Conservation (phyloP, 371 early-diverging fungal genomes). For the Mortierella sp. region DNA sequence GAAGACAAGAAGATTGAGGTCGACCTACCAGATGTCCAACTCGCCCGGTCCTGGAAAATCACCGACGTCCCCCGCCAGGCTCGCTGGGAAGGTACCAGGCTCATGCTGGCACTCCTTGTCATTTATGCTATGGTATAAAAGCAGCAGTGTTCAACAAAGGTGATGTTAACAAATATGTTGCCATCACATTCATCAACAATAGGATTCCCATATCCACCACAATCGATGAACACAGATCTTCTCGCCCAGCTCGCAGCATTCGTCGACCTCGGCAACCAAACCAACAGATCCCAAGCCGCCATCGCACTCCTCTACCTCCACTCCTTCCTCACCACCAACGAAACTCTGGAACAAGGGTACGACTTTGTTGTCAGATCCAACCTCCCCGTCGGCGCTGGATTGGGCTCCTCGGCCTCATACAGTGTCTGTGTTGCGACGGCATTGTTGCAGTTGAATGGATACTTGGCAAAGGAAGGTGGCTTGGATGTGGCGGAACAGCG, state of each 20-base stretch:
- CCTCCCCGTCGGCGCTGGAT: constrained; percentile 95
- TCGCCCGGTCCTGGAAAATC: constrained; percentile 60
- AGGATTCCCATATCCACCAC: constrained; percentile 50
- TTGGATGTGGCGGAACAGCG: constrained; percentile 57
- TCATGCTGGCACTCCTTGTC: background rate
- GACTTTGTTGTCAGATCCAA: constrained; percentile 78
- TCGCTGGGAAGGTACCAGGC: constrained; percentile 41
- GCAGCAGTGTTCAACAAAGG: too few relatives aligned
- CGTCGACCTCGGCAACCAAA: constrained; percentile 39
- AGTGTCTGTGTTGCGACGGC: constrained; percentile 85
- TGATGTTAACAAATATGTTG: background rate
- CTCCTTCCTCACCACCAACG: constrained; percentile 40
- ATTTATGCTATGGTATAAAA: background rate
- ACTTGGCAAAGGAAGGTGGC: constrained; percentile 12
- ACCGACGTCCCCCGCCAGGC: constrained; percentile 57
- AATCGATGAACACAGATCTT: constrained; percentile 35
- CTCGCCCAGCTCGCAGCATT: constrained; percentile 29
- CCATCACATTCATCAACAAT: background rate
- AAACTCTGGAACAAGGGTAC: constrained; percentile 59
- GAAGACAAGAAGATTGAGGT: constrained; percentile 59
- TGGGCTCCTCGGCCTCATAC: constrained; percentile 96
- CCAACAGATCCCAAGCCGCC: constrained; percentile 63
- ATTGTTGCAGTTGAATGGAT: constrained; percentile 69
- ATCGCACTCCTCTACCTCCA: constrained; percentile 67
- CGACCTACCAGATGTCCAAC: constrained; percentile 67